phyloP scores from a whole-genome alignment of 345 rosid species.

The Dipteronia dyeriana region DNA sequence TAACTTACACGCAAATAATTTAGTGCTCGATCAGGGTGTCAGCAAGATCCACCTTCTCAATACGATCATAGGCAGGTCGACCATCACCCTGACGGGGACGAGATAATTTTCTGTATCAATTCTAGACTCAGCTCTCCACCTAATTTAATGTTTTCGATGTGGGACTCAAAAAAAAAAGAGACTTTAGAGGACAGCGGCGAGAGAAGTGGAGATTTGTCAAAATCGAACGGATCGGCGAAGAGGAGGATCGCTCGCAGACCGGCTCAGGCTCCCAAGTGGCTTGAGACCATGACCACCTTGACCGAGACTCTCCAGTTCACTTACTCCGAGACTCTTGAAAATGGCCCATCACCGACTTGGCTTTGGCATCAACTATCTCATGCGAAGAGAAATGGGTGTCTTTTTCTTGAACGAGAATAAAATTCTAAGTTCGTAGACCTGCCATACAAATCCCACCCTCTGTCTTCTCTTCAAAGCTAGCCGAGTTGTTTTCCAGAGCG shows the following conservation, averaged over 20 bases:
- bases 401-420: no score
- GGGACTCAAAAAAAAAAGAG: not conserved
- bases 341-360: conserved; percentile 97
- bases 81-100: no score
- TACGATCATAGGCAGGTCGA: no score
- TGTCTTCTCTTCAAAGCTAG: no score
- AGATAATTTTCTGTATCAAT: no score
- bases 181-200: not conserved
- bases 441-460: no score
- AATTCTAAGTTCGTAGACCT: no score
- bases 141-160: not conserved
- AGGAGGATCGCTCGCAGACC: conserved; percentile 69
- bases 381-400: conserved; percentile 62
- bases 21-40: no score
- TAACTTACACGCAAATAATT: no score
- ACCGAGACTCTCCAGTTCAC: conserved; percentile 90
- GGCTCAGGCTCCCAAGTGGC: conserved; percentile 93
- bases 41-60: no score
- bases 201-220: conserved; percentile 58
- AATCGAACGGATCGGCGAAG: conserved; percentile 67
- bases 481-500: no score
- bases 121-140: not conserved
- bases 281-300: conserved; percentile 79
- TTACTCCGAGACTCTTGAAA: conserved; percentile 94
- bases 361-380: conserved; percentile 92